A percentile compares a stretch with the other conserved stretches of the same genome.
phyloP scores from a whole-genome alignment of 228 moss, liverwort and hornwort species.

The Sphagnum magellanicum region DNA sequence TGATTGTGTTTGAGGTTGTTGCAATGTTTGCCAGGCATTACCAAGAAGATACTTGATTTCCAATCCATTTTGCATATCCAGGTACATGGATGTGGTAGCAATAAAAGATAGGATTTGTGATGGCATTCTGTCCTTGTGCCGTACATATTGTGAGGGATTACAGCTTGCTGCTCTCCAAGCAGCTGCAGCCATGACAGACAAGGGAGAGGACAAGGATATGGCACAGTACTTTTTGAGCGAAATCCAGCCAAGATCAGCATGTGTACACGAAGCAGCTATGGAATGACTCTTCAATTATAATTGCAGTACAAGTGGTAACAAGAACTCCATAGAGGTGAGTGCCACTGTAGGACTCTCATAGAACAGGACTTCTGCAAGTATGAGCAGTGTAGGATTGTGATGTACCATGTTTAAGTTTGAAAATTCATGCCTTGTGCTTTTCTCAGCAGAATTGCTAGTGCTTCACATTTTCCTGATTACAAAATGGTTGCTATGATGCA shows the following conservation, averaged over 20 bases:
- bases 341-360: neutral
- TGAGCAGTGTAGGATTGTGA: neutral
- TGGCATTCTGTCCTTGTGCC: too few relatives aligned
- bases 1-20: too few relatives aligned
- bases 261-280: constrained; percentile 74
- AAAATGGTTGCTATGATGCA: constrained; percentile 22
- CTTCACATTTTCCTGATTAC: too few relatives aligned
- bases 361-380: neutral
- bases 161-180: constrained; percentile 93
- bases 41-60: too few relatives aligned
- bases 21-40: too few relatives aligned
- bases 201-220: constrained; percentile 66
- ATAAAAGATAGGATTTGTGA: too few relatives aligned
- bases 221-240: constrained; percentile 65
- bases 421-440: too few relatives aligned
- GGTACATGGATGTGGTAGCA: too few relatives aligned
- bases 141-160: constrained; percentile 73
- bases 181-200: constrained; percentile 80
- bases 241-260: constrained; percentile 74
- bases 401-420: too few relatives aligned
- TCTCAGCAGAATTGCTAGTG: neutral
- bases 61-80: too few relatives aligned
- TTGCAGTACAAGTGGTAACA: constrained; percentile 73
- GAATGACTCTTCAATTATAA: constrained; percentile 95
- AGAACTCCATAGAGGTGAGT: constrained; percentile 73